A percentile compares a stretch with the other conserved stretches of the same genome.
phyloP scores from a whole-genome alignment of 23 red algal genomes.

The Chondrus crispus region DNA sequence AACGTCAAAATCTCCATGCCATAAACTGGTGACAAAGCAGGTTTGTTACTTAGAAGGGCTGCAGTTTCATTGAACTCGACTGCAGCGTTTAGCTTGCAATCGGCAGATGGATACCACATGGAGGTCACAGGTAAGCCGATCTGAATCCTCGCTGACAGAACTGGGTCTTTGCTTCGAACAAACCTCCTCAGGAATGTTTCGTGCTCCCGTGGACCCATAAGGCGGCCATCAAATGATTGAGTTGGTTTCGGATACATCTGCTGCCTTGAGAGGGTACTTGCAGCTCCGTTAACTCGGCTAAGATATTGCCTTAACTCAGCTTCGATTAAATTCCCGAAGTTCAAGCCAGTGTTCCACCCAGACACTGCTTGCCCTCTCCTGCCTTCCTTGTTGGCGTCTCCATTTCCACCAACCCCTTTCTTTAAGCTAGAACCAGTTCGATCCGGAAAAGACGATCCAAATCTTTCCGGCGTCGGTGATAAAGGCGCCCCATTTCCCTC shows the following conservation, averaged over 20 bases:
- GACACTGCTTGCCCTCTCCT: neutral
- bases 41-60: conserved; percentile 8
- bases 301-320: conserved; percentile 61
- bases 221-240: conserved; percentile 45
- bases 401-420: neutral
- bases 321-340: conserved; percentile 46
- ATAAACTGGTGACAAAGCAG: conserved; percentile 28
- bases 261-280: conserved; percentile 10
- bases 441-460: neutral
- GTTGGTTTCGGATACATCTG: conserved; percentile 77
- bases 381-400: neutral
- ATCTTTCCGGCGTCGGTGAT: neutral
- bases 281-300: conserved; percentile 39
- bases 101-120: conserved; percentile 44
- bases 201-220: conserved; percentile 63
- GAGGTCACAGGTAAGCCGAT: conserved; percentile 15
- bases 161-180: conserved; percentile 54
- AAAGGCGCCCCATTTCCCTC: neutral
- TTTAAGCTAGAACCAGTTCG: neutral
- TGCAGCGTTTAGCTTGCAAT: conserved; percentile 56
- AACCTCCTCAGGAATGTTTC: conserved; percentile 60
- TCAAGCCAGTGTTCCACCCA: conserved; percentile 19
- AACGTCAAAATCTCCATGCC: conserved; percentile 18
- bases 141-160: neutral
- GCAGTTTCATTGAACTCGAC: conserved; percentile 43